Evolutionary conservation across 805 yeast species (phyloP).

Genomic region (Lachancea cidri): DNA sequence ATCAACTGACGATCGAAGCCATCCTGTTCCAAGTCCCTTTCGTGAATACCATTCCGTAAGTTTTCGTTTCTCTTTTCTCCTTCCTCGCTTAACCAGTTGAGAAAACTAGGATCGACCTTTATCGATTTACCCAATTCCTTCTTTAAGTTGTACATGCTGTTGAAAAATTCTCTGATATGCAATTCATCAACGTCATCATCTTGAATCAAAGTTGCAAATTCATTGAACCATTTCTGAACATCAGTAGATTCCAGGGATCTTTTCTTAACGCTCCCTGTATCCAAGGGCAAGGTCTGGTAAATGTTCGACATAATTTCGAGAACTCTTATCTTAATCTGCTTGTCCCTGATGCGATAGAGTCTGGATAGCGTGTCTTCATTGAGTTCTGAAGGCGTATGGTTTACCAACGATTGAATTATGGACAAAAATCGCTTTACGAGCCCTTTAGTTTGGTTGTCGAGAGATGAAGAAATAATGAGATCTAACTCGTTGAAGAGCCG

Average conservation of each 20-base stretch:
- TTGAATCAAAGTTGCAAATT: constrained; percentile 23
- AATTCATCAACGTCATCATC: constrained; percentile 32
- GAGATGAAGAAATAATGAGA: constrained; percentile 7
- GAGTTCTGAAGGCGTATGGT: constrained; percentile 7
- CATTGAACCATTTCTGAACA: constrained; percentile 26
- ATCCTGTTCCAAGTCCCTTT: constrained; percentile 32
- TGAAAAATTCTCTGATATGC: constrained; percentile 41
- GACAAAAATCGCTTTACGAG: constrained; percentile 27
- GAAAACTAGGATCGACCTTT: constrained; percentile 39
- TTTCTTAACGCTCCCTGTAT: constrained; percentile 7
- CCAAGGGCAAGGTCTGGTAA: constrained; percentile 9
- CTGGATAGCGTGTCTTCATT: constrained; percentile 18
- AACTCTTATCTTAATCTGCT: constrained; percentile 24
- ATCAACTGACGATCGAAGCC: constrained; percentile 38
- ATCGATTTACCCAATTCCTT: constrained; percentile 27
- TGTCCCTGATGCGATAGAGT: constrained; percentile 18
- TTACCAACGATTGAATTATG: constrained; percentile 24
- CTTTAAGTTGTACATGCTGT: constrained; percentile 35
- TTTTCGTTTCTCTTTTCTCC: constrained; percentile 29
- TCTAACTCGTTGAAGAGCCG: constrained; percentile 26
- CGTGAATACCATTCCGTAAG: constrained; percentile 20
- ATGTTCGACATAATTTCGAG: constrained; percentile 26
- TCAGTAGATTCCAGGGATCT: constrained; percentile 12
- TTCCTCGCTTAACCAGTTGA: constrained; percentile 59
- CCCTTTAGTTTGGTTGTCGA: constrained; percentile 1